Evolutionary conservation across 306 rosid species (phyloP).

Genomic region (Dryas octopetala): DNA sequence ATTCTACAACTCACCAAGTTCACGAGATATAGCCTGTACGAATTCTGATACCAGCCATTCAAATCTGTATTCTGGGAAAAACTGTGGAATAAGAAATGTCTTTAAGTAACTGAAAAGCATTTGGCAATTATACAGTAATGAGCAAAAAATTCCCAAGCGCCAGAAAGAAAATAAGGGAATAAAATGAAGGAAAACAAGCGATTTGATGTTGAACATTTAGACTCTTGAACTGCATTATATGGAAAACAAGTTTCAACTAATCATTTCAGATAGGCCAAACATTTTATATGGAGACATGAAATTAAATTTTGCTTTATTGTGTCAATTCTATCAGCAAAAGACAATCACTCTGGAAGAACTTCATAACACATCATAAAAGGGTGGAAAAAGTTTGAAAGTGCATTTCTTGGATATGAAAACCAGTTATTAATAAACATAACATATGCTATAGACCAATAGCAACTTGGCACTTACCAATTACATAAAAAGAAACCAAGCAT

Average conservation of each 20-base stretch:
- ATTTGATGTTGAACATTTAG: not conserved
- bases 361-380: not conserved
- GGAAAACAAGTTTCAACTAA: not conserved
- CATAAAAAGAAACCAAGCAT: not conserved
- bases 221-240: not conserved
- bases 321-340: not conserved
- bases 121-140: not conserved
- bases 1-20: slow-evolving; percentile 66
- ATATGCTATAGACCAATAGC: not conserved
- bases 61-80: slow-evolving; percentile 81
- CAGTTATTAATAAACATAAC: not conserved
- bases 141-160: not conserved
- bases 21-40: slow-evolving; percentile 50
- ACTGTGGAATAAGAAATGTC: slow-evolving; percentile 39
- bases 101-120: not conserved
- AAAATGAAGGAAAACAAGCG: not conserved
- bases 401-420: not conserved
- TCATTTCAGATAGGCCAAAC: not conserved
- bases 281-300: not conserved
- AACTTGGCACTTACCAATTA: not conserved
- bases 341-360: not conserved
- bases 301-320: not conserved
- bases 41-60: slow-evolving; percentile 71
- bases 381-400: not conserved
- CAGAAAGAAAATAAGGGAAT: not conserved